Evolutionary conservation across 805 yeast genomes (phyloP).

Genomic region (Hanseniaspora pseudoguilliermondii): DNA sequence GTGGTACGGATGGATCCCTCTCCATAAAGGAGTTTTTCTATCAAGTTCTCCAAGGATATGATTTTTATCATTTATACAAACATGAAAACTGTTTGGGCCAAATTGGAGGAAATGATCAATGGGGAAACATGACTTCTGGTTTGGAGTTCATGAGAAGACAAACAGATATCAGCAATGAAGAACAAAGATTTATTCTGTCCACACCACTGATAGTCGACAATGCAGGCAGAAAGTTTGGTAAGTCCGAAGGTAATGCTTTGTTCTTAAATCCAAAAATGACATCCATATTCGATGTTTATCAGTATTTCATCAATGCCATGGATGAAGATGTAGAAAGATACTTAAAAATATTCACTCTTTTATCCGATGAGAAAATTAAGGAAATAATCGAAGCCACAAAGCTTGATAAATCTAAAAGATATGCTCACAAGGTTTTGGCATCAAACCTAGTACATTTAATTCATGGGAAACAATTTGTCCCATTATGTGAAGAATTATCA

Average conservation of each 20-base stretch:
- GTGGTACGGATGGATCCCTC: constrained; percentile 23
- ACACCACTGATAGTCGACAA: constrained; percentile 83
- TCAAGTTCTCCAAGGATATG: constrained; percentile 86
- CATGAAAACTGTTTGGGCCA: constrained; percentile 53
- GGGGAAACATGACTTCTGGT: constrained; percentile 97
- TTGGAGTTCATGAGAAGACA: constrained; percentile 63
- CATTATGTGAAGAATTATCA: constrained; percentile 53
- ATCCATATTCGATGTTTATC: constrained; percentile 69
- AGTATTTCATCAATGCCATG: constrained; percentile 65
- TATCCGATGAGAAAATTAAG: constrained; percentile 52
- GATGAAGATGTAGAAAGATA: constrained; percentile 64
- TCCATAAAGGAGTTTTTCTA: constrained; percentile 92
- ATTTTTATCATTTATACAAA: constrained; percentile 68
- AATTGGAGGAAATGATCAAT: constrained; percentile 94
- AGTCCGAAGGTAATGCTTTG: constrained; percentile 92
- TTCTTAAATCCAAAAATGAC: constrained; percentile 70
- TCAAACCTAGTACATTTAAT: constrained; percentile 73
- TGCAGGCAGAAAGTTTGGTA: constrained; percentile 87
- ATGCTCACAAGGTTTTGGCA: constrained; percentile 70
- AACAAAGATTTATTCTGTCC: constrained; percentile 54
- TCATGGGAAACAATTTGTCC: constrained; percentile 69
- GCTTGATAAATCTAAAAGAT: constrained; percentile 46
- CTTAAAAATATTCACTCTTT: constrained; percentile 63
- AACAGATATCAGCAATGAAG: constrained; percentile 24
- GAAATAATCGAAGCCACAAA: constrained; percentile 41